Conservation (phyloP, 164 flowering plant species). For the Stephania cephalantha region DNA sequence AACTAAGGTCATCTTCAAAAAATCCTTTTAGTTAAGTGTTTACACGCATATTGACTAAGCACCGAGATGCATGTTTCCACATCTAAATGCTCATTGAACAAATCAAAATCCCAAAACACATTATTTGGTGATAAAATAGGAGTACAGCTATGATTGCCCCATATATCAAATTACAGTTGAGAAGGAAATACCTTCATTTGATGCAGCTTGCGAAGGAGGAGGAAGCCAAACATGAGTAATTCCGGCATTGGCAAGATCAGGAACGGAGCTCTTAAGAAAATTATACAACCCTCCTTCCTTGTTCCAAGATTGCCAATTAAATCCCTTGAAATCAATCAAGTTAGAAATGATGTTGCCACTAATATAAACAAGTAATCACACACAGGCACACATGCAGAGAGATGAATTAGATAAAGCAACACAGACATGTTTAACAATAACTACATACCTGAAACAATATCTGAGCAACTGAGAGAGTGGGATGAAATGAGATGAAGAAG, state of each 20-base stretch:
- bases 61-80: too few relatives aligned
- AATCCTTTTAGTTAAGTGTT: too few relatives aligned
- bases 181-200: conserved; percentile 39
- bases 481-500: conserved; percentile 14
- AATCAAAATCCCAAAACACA: too few relatives aligned
- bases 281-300: conserved; percentile 62
- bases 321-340: conserved; percentile 38
- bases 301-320: conserved; percentile 67
- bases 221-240: conserved; percentile 82
- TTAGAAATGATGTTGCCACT: neutral
- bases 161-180: neutral
- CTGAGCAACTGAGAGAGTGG: conserved; percentile 12
- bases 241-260: conserved; percentile 52
- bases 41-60: too few relatives aligned
- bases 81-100: too few relatives aligned
- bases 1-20: too few relatives aligned
- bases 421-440: neutral
- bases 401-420: neutral
- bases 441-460: conserved; percentile 12
- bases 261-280: conserved; percentile 27
- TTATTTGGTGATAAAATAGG: too few relatives aligned
- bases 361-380: neutral
- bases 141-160: too few relatives aligned
- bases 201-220: conserved; percentile 63
- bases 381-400: too few relatives aligned